Percentiles rank a stretch among this genome's conserved stretches.
These are phyloP conservation scores for Fusarium xyrophilum DNA, from an alignment of 2,329 filamentous ascomycete species.

Conservation along the genomic window DNA sequence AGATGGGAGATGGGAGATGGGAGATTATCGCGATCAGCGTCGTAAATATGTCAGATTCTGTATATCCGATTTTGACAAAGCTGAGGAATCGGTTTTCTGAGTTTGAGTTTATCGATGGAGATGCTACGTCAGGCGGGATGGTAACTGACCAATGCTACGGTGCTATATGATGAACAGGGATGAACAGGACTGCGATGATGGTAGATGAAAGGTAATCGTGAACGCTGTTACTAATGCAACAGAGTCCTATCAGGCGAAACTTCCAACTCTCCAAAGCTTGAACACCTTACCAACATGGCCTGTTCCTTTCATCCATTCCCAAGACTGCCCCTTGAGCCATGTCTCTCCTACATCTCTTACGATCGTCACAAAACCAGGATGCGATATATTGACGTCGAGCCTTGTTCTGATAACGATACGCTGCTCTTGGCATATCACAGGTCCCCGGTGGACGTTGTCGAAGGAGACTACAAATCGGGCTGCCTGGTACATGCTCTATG, in stretches of 20 bases:
- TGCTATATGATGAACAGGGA: not conserved
- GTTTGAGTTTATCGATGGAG: not conserved
- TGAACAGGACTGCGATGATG: not conserved
- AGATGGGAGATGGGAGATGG: constrained; percentile 5
- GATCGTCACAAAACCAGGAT: rapidly evolving
- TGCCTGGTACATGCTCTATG: not conserved
- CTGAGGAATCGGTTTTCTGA: not conserved
- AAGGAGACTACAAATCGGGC: not conserved
- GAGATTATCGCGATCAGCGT: not conserved
- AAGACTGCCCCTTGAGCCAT: not conserved
- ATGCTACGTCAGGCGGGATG: not conserved
- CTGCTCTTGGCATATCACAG: not conserved
- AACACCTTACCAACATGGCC: not conserved
- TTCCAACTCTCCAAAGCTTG: too few relatives aligned
- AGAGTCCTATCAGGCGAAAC: rapidly evolving
- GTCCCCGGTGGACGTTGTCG: rapidly evolving
- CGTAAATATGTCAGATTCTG: not conserved
- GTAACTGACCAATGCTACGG: not conserved
- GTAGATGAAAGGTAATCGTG: too few relatives aligned
- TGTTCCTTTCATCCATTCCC: not conserved
- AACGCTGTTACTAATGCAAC: not conserved
- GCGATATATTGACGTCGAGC: not conserved
- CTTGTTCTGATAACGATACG: not conserved
- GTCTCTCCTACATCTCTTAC: rapidly evolving
- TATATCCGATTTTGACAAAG: constrained; percentile 7